phyloP scores from a whole-genome alignment of 1,284 basidiomycete species.

The Ustilago bromivora region DNA sequence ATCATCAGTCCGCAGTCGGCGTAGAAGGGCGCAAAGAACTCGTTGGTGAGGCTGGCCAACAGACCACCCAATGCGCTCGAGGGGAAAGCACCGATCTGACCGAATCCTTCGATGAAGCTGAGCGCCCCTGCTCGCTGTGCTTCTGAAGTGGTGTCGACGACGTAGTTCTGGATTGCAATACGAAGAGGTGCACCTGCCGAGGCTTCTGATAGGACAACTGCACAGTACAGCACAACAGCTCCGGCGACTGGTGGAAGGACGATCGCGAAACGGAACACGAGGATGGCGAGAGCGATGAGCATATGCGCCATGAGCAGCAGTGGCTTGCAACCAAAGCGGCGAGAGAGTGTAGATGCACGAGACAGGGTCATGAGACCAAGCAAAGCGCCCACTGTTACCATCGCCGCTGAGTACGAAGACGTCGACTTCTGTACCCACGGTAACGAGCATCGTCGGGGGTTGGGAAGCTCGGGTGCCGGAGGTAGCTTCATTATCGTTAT shows the following conservation, averaged over 20 bases:
- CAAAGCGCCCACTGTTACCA: slow-evolving; percentile 60
- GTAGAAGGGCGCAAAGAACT: slow-evolving; percentile 65
- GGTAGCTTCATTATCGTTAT: slow-evolving; percentile 23
- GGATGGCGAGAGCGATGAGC: slow-evolving; percentile 51
- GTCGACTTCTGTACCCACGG: slow-evolving; percentile 60
- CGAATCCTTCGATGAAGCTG: slow-evolving; percentile 64
- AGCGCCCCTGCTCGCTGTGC: slow-evolving; percentile 55
- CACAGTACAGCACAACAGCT: slow-evolving; percentile 49
- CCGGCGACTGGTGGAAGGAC: slow-evolving; percentile 48
- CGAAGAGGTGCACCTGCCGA: slow-evolving; percentile 59
- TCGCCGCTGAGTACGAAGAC: slow-evolving; percentile 58
- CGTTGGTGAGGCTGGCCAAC: slow-evolving; percentile 55
- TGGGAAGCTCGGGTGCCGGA: slow-evolving; percentile 54
- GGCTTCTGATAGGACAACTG: slow-evolving; percentile 58
- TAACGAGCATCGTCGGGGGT: slow-evolving; percentile 50
- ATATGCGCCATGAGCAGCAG: slow-evolving; percentile 54
- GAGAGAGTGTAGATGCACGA: slow-evolving; percentile 46
- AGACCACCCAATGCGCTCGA: slow-evolving; percentile 57
- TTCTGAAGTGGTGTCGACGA: slow-evolving; percentile 63
- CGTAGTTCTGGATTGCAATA: slow-evolving; percentile 64
- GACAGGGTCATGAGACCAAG: slow-evolving; percentile 58
- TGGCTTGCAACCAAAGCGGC: slow-evolving; percentile 59
- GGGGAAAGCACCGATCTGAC: slow-evolving; percentile 63
- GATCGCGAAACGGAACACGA: slow-evolving; percentile 53
- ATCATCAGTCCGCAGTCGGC: slow-evolving; percentile 54